A percentile compares a stretch with the other conserved stretches of the same genome.
Conservation (phyloP, 2,329 filamentous ascomycete genomes). For the Colletotrichum noveboracense region DNA sequence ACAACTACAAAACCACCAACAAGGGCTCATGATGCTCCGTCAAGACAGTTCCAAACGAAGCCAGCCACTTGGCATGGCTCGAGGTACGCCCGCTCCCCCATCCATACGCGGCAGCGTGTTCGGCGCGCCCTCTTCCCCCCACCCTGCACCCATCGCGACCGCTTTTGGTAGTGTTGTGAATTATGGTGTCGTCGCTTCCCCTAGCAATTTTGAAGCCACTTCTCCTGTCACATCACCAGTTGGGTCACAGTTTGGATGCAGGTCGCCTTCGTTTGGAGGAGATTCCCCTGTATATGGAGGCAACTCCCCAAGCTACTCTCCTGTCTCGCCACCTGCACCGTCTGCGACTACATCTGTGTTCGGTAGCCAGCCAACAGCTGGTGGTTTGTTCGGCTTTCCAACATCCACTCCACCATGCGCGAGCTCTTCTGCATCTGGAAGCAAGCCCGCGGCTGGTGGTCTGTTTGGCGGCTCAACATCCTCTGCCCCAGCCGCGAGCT, state of each 20-base stretch:
- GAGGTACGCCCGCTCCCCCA: neutral
- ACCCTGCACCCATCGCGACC: neutral
- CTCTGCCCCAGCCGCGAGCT: neutral
- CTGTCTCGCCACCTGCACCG: neutral
- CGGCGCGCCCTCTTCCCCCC: neutral
- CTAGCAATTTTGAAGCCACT: neutral
- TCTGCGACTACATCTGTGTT: neutral
- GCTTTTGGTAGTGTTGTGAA: neutral
- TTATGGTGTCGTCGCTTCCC: neutral
- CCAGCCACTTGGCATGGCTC: neutral
- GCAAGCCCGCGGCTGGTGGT: neutral
- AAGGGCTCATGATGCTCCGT: neutral
- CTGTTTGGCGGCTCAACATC: neutral
- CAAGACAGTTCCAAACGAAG: neutral
- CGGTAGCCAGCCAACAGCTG: neutral
- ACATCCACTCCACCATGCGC: neutral
- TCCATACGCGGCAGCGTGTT: neutral
- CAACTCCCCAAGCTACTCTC: neutral
- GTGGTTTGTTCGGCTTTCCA: neutral
- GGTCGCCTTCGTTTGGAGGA: neutral
- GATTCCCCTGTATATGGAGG: neutral
- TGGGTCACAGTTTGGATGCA: neutral
- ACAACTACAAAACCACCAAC: accelerated
- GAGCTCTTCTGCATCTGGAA: neutral
- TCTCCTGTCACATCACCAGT: neutral